Conservation (phyloP, 495 filamentous ascomycete genomes). For the Margaritispora aquatica region DNA sequence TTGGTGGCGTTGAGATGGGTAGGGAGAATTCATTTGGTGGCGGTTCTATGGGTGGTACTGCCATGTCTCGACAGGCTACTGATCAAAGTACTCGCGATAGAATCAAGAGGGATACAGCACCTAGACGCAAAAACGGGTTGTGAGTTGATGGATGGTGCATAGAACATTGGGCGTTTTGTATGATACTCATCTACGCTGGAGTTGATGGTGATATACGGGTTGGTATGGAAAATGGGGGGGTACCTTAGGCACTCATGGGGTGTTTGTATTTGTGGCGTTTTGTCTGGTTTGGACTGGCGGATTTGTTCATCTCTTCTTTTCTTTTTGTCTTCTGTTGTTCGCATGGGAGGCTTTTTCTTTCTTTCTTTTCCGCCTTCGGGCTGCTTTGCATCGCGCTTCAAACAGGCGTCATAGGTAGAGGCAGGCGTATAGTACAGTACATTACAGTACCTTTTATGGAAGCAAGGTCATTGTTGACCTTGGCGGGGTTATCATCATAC, state of each 20-base stretch:
- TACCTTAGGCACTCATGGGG: neutral
- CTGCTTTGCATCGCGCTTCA: no score
- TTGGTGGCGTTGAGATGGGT: neutral
- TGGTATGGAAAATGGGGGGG: neutral
- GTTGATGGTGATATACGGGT: no score
- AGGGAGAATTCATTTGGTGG: neutral
- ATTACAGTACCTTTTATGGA: no score
- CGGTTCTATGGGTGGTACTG: neutral
- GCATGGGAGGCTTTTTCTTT: neutral
- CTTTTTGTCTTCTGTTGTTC: neutral
- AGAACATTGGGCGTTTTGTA: neutral
- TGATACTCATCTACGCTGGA: neutral
- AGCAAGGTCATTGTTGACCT: no score
- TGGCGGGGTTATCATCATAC: no score
- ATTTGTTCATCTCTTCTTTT: neutral
- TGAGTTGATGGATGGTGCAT: neutral
- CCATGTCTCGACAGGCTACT: neutral
- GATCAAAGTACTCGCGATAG: neutral
- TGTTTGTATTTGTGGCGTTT: neutral
- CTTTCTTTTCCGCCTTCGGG: neutral
- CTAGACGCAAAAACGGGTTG: neutral
- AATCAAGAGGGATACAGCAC: neutral
- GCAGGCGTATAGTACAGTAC: no score
- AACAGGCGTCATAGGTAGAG: no score
- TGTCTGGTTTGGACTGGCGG: neutral